Base-by-base conservation (phyloP, 352 stramenopile genomes). In the Lagenidium giganteum region DNA sequence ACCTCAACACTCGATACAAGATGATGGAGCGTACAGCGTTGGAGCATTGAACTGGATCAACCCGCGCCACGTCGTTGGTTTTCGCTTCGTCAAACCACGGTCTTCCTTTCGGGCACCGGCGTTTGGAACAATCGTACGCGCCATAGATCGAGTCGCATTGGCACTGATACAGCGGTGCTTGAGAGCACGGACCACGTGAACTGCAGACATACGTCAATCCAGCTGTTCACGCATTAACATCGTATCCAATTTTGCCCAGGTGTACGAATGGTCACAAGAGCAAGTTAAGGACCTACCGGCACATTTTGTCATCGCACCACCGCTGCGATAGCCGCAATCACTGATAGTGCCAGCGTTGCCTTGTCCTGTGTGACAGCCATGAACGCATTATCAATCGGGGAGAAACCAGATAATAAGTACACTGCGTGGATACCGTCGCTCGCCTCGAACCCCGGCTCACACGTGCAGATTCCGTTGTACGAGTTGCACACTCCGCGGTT, bases 61-160 rank as follows among this genome's bases (percentile, higher is more conserved):
- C 47, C 34, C 88, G 82, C 17, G 76, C 82, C 16, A 77, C 53
- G 30, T 89, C 66, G 37, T 70, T 51, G 14, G 34, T 44, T 20
- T 42, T 31, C 14, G 68, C 52, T 49, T 85, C 69, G 42, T 92
- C 74, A 33, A 84, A 83, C 73, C 78, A 93, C 9, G 71, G 70
- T 26, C 61, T 56, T 0, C 77, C 79, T 6, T 35, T 52, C 0
- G 79, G 74, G 29, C 82, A 93, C 11, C 36, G 51, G 2, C 61
- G 59, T 3, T 62, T 54, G 2, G 69, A 87, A 35, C 82, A 92
- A 32, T 85, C 67, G 42, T 73, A 64, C 1, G 74, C 72, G 28
- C 23, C 51, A 47, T 62, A 91, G 0, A 49, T 57, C 9, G 68
- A 39, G 13, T 91, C 22, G 31, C 81, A 93, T 8, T 54, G 47